Evolutionary conservation across 2,329 filamentous ascomycete species (phyloP).

Genomic region (Diaporthe helianthi): DNA sequence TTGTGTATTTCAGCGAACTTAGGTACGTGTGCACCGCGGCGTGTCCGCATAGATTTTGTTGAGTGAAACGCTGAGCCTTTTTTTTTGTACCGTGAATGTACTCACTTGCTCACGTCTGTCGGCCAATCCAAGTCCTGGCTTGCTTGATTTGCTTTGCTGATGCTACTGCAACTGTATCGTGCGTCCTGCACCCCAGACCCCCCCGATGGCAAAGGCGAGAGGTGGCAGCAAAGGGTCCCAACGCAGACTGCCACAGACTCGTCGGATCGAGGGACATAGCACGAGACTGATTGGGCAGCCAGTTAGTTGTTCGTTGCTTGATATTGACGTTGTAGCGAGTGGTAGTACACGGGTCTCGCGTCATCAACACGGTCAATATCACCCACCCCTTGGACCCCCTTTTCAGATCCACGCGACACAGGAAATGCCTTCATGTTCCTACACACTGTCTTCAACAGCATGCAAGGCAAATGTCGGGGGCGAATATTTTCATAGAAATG

Average conservation of each 20-base stretch:
- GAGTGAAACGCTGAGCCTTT: slow-evolving; percentile 24
- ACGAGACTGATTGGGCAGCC: background rate
- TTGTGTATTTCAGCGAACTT: slow-evolving; percentile 17
- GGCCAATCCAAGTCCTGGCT: background rate
- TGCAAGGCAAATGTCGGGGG: background rate
- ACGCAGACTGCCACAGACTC: background rate
- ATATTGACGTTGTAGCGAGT: slow-evolving; percentile 11
- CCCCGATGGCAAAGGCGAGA: slow-evolving; percentile 5
- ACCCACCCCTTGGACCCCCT: too few species aligned
- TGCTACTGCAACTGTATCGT: slow-evolving; percentile 1
- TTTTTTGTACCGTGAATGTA: background rate
- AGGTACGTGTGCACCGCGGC: slow-evolving; percentile 4
- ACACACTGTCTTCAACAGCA: background rate
- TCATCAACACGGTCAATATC: background rate
- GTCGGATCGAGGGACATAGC: background rate
- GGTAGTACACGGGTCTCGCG: too few species aligned
- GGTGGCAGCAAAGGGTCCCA: background rate
- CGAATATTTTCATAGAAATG: background rate
- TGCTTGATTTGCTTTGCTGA: background rate
- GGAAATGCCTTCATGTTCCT: background rate
- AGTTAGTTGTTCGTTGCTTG: background rate
- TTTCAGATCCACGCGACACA: too few species aligned
- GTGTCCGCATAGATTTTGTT: slow-evolving; percentile 19
- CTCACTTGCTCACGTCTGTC: background rate
- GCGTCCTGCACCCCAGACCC: slow-evolving; percentile 18